Base-by-base conservation (phyloP, 768 basidiomycete species). In the Tricholoma furcatifolium region DNA sequence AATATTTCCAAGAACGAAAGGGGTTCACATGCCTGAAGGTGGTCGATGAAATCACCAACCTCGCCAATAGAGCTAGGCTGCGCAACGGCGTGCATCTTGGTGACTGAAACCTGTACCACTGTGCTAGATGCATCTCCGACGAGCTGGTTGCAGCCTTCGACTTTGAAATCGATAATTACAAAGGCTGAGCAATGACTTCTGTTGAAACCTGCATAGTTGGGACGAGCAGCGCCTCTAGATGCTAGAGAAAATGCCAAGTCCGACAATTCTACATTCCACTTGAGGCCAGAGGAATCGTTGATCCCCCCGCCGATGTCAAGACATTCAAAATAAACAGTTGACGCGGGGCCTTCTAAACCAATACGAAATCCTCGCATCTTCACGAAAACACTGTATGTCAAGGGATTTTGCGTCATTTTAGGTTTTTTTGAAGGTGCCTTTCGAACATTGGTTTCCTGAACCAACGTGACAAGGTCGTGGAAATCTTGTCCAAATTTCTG, bases 41-140 rank as follows among this genome's bases (percentile, higher is more conserved):
- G 79, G 63, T 96, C 93, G 36, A 93, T 68, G 57, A 93, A 91
- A 65, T 98, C 95, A 14, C 88, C 91, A 7, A 98, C 73, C 64
- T 96, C 91, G 18, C 88, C 87, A 46, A 98, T 86, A 0, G 96
- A 95, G 57, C 91, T 91, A 9, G 95, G 87, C 66, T 94, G 93
- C 88, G 97, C 87, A 31, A 96, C 89, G 1, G 95, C 93, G 62
- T 98, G 92, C 2, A 93, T 83, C 67, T 88, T 91, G 7, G 80
- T 82, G 20, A 95, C 69, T 1, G 73, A 67, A 27, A 93, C 54
- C 32, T 83, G 73, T 23, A 91, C 65, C 6, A 64, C 63, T 44
- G 76, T 73, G 18, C 57, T 60, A 2, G 48, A 12, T 23, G 56
- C 50, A 36, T 46, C 45, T 30, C 58, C 62, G 5, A 66, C 60